These are phyloP conservation scores for Mortierella sp. DNA, from an alignment of 371 early-diverging fungal species.

Conservation along the genomic window DNA sequence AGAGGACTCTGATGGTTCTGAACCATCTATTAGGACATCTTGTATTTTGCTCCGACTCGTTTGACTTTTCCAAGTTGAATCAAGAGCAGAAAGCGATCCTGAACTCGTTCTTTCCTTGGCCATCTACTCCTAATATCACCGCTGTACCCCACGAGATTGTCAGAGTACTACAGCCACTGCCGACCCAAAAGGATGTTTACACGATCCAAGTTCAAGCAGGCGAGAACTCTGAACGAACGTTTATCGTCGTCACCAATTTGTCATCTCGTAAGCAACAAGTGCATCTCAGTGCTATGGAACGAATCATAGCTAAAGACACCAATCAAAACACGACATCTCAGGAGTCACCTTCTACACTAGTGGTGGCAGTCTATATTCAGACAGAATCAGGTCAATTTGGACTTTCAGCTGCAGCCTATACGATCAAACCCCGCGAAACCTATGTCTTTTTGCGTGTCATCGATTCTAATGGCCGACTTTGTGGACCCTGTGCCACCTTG, in stretches of 20 bases:
- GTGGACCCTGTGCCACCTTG: conserved; percentile 1
- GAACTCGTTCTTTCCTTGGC: conserved; percentile 33
- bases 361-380: conserved; percentile 24
- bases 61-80: conserved; percentile 17
- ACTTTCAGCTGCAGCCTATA: conserved; percentile 31
- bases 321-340: not conserved
- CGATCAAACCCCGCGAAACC: conserved; percentile 28
- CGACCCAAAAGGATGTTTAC: conserved; percentile 61
- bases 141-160: conserved; percentile 60
- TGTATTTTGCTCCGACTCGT: conserved; percentile 67
- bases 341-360: not conserved
- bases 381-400: conserved; percentile 37
- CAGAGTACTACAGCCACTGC: conserved; percentile 58
- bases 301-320: conserved; percentile 23
- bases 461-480: conserved; percentile 22
- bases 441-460: conserved; percentile 40
- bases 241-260: conserved; percentile 63
- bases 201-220: conserved; percentile 56
- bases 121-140: conserved; percentile 53
- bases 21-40: conserved; percentile 72
- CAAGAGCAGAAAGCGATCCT: conserved; percentile 15
- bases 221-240: conserved; percentile 33
- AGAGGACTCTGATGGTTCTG: conserved; percentile 66
- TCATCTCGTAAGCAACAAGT: conserved; percentile 60
- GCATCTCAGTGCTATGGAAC: conserved; percentile 46